Conservation (phyloP, 2,329 filamentous ascomycete species). For the Leptosphaerulina australis region DNA sequence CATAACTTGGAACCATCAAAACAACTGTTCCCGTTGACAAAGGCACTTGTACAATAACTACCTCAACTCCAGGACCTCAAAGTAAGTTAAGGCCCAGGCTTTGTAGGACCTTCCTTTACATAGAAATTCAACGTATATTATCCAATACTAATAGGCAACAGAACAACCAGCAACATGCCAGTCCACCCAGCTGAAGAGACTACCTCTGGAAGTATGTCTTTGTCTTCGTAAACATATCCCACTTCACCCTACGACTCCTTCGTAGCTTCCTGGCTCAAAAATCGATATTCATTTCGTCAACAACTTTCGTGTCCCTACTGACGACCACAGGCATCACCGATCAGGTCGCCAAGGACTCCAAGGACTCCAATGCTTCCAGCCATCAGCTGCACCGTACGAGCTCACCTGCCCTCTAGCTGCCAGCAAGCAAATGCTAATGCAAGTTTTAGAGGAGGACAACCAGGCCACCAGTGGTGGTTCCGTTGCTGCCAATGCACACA, state of each 20-base stretch:
- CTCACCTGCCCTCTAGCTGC: too few species aligned
- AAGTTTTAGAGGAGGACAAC: conserved; percentile 31
- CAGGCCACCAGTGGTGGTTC: conserved; percentile 45
- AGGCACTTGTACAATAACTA: background rate
- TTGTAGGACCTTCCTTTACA: conserved; percentile 15
- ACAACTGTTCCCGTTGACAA: background rate
- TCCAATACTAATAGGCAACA: conserved; percentile 12
- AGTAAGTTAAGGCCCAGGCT: conserved; percentile 5
- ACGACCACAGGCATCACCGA: conserved; percentile 51
- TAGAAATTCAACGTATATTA: conserved; percentile 16
- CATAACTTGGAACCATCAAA: conserved; percentile 7
- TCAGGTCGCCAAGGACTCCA: conserved; percentile 53
- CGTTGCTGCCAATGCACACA: conserved; percentile 47
- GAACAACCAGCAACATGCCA: conserved; percentile 46
- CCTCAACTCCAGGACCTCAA: conserved; percentile 3
- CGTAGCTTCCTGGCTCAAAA: too few species aligned
- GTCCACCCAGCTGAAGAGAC: conserved; percentile 51
- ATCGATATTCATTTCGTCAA: too few species aligned
- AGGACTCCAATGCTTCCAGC: conserved; percentile 49
- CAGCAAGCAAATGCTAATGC: conserved; percentile 13
- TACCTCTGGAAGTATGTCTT: conserved; percentile 47
- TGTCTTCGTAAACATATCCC: too few species aligned
- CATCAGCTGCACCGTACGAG: conserved; percentile 43
- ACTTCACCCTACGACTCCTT: too few species aligned
- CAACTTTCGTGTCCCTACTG: background rate